These are phyloP conservation scores for Fraxinus angustifolia DNA, from an alignment of 305 asterid species.

Conservation along the genomic window DNA sequence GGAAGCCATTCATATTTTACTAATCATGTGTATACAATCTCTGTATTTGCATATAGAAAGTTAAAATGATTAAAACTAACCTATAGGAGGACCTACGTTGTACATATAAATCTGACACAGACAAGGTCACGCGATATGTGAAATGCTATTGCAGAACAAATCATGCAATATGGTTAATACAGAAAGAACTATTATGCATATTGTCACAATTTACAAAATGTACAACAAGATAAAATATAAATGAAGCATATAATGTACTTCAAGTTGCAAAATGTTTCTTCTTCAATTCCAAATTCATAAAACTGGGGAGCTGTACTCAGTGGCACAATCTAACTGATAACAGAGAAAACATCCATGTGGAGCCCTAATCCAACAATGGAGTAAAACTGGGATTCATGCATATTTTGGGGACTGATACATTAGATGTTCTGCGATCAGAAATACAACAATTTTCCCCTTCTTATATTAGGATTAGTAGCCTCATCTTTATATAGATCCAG, in stretches of 20 bases:
- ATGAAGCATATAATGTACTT: not conserved
- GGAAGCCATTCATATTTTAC: constrained; percentile 22
- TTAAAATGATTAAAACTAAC: not conserved
- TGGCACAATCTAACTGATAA: not conserved
- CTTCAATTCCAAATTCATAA: not conserved
- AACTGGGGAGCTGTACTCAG: not conserved
- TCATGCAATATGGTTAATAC: not conserved
- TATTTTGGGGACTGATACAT: not conserved
- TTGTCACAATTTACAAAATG: not conserved
- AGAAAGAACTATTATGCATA: not conserved
- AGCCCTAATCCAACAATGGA: not conserved
- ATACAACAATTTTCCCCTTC: not conserved
- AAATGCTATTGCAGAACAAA: not conserved
- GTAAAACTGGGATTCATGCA: not conserved
- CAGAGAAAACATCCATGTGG: not conserved
- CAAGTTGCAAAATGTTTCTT: not conserved
- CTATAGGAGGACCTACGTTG: not conserved
- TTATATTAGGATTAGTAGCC: not conserved
- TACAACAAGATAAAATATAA: not conserved
- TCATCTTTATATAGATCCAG: not conserved
- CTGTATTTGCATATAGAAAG: not conserved
- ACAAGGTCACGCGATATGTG: not conserved
- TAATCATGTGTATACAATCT: not conserved
- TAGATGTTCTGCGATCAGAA: not conserved
- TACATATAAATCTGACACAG: not conserved